phyloP scores from a whole-genome alignment of 495 filamentous ascomycete genomes.

The Penicillium simplicissimum region DNA sequence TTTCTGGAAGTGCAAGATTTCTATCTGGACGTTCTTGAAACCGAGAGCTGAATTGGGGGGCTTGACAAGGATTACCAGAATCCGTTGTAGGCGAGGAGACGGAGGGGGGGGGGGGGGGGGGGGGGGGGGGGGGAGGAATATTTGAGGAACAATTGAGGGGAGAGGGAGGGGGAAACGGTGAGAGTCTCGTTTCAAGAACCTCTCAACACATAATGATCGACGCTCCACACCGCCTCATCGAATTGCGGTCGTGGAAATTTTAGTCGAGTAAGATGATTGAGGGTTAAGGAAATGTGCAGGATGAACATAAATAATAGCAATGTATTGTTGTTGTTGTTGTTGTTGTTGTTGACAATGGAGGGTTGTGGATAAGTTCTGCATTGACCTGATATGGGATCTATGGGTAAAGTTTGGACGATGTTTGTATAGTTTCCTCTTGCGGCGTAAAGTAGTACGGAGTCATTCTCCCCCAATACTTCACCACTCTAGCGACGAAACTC shows the following conservation, averaged over 20 bases:
- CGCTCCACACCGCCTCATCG: slow-evolving; percentile 33
- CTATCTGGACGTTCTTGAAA: background rate
- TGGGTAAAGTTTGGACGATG: background rate
- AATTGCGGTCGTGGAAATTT: slow-evolving; percentile 3
- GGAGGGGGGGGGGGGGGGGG: too few species aligned
- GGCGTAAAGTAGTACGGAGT: background rate
- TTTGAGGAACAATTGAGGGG: slow-evolving; percentile 9
- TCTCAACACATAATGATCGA: slow-evolving; percentile 26
- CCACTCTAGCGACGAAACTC: background rate
- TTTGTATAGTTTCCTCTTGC: background rate
- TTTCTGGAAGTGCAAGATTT: background rate
- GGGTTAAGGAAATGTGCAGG: background rate
- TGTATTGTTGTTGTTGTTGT: too few species aligned
- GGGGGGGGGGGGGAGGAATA: background rate
- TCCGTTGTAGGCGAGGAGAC: slow-evolving; percentile 8
- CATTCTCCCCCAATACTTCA: background rate
- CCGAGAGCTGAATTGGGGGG: background rate
- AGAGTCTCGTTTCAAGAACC: slow-evolving; percentile 27
- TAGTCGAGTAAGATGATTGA: background rate
- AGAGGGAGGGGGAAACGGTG: too few species aligned
- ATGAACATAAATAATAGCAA: background rate
- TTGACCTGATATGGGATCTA: background rate
- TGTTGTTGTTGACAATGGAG: background rate
- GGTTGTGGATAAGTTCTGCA: background rate
- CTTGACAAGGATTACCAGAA: slow-evolving; percentile 20